A percentile compares a stretch with the other conserved stretches of the same genome.
Conservation (phyloP, 108 stramenopile species). For the Nitzschia palea region DNA sequence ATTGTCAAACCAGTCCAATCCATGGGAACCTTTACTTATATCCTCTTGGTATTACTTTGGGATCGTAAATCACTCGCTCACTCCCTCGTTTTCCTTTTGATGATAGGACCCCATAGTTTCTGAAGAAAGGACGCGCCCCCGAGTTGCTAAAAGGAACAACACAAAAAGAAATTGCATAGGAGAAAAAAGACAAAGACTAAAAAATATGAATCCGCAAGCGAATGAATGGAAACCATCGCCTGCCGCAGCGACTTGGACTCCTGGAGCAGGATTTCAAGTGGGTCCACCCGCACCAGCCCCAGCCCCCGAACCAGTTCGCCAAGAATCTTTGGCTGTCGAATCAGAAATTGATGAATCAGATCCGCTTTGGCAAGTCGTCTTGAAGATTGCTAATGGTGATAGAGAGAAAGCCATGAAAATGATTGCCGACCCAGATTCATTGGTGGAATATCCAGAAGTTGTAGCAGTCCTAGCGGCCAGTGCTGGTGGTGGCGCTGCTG, state of each 20-base stretch:
- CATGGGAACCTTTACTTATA: too few relatives aligned
- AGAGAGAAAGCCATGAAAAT: slow-evolving; percentile 67
- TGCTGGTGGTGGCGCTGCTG: slow-evolving; percentile 16
- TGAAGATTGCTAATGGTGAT: slow-evolving; percentile 82
- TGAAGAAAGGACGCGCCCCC: too few relatives aligned
- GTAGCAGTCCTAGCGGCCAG: slow-evolving; percentile 41
- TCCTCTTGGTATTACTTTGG: too few relatives aligned
- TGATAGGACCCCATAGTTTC: too few relatives aligned
- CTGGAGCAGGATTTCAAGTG: slow-evolving; percentile 42
- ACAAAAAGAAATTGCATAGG: too few relatives aligned
- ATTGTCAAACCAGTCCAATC: too few relatives aligned
- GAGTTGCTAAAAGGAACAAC: too few relatives aligned
- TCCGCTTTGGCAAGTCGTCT: slow-evolving; percentile 85
- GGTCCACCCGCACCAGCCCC: slow-evolving; percentile 46
- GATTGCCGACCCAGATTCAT: slow-evolving; percentile 76
- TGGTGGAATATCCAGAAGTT: slow-evolving; percentile 79
- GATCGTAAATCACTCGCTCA: too few relatives aligned
- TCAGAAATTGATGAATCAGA: slow-evolving; percentile 77
- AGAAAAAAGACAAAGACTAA: too few relatives aligned
- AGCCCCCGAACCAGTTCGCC: slow-evolving; percentile 33
- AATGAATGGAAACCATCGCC: slow-evolving; percentile 78
- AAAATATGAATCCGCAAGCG: slow-evolving; percentile 74
- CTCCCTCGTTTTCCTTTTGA: too few relatives aligned
- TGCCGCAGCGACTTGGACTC: slow-evolving; percentile 78
- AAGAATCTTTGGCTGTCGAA: slow-evolving; percentile 24